Percentiles rank a stretch among this genome's conserved stretches.
These are phyloP conservation scores for Thinopyrum elongatum DNA, from an alignment of 176 grass and related monocot genomes.

Conservation along the genomic window DNA sequence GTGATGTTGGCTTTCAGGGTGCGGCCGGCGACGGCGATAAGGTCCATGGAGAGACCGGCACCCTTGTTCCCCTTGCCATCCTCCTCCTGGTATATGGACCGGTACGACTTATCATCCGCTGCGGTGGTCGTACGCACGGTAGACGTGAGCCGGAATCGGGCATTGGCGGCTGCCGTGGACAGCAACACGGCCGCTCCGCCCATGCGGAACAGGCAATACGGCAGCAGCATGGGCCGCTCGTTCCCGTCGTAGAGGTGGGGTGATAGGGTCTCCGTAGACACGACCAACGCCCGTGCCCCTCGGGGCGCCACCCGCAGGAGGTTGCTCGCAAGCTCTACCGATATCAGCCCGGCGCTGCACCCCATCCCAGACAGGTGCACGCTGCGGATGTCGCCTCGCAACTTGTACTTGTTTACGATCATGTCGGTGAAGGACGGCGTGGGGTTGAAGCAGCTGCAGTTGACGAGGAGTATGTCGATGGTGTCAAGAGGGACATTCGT, in stretches of 20 bases:
- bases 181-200: neutral
- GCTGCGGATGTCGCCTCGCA: neutral
- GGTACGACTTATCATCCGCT: neutral
- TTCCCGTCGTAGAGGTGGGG: neutral
- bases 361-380: neutral
- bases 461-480: neutral
- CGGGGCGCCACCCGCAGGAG: neutral
- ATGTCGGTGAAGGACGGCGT: neutral
- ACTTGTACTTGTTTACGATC: neutral
- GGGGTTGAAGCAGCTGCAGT: neutral
- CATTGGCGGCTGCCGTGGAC: neutral
- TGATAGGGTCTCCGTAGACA: neutral
- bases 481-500: neutral
- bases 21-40: neutral
- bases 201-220: neutral
- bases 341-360: neutral
- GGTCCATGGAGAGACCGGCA: neutral
- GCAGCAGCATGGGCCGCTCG: neutral
- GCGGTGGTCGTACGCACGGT: neutral
- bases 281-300: neutral
- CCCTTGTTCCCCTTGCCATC: neutral
- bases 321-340: neutral
- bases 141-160: neutral
- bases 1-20: neutral
- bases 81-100: neutral